Conservation (phyloP, 768 basidiomycete species). For the Boletus vermiculosoides region DNA sequence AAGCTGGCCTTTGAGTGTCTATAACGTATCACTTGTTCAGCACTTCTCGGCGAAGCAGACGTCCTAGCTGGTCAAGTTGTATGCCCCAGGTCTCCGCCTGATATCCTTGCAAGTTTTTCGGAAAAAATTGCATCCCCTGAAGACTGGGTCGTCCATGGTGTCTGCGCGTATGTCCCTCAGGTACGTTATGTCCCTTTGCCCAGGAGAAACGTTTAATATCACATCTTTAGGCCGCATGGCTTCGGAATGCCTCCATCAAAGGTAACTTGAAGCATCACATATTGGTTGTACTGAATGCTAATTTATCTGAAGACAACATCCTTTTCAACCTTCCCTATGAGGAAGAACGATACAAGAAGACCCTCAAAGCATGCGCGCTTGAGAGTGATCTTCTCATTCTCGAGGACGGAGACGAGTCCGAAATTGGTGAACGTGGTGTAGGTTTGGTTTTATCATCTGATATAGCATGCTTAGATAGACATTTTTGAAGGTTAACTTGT, state of each 20-base stretch:
- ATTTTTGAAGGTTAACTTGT: conserved; percentile 28
- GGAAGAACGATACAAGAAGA: conserved; percentile 70
- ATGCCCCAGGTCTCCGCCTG: conserved; percentile 83
- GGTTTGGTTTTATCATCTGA: neutral
- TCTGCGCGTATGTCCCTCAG: conserved; percentile 88
- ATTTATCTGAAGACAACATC: conserved; percentile 54
- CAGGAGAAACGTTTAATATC: conserved; percentile 4
- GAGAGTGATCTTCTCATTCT: conserved; percentile 75
- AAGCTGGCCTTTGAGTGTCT: neutral
- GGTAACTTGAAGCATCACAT: conserved; percentile 8
- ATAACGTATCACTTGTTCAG: conserved; percentile 33
- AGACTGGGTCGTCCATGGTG: conserved; percentile 73
- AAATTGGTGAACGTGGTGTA: conserved; percentile 86
- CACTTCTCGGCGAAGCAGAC: conserved; percentile 61
- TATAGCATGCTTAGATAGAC: neutral
- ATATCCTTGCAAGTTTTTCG: conserved; percentile 64
- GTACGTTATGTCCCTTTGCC: conserved; percentile 31
- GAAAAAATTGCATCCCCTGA: conserved; percentile 43
- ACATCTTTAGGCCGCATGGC: conserved; percentile 53
- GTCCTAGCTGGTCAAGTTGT: conserved; percentile 75
- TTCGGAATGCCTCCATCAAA: conserved; percentile 62
- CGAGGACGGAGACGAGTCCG: conserved; percentile 85
- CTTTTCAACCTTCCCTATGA: conserved; percentile 76
- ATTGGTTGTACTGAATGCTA: conserved; percentile 38
- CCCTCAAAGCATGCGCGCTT: conserved; percentile 75